These are phyloP conservation scores for Cicer chorassanicum DNA, from an alignment of 306 rosid species.

Conservation along the genomic window DNA sequence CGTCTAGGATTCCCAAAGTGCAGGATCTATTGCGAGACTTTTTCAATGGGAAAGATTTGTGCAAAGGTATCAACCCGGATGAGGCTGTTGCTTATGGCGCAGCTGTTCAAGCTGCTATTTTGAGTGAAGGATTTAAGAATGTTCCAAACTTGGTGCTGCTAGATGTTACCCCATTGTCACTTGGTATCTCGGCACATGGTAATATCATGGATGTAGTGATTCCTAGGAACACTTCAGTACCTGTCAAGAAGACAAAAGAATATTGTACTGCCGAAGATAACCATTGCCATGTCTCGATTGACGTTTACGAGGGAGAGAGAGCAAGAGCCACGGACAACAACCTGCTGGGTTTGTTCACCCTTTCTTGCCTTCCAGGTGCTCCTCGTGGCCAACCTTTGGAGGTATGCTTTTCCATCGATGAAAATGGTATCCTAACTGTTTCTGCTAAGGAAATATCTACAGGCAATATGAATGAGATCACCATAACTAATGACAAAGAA, in stretches of 20 bases:
- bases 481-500: constrained; percentile 48
- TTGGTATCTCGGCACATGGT: not conserved
- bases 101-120: constrained; percentile 11
- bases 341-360: constrained; percentile 43
- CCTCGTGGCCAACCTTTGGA: constrained; percentile 46
- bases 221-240: constrained; percentile 57
- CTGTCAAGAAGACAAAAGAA: not conserved
- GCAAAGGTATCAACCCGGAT: constrained; percentile 25
- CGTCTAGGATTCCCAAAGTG: constrained; percentile 33
- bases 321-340: constrained; percentile 50
- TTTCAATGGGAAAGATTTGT: not conserved
- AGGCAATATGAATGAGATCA: constrained; percentile 43
- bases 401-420: constrained; percentile 55
- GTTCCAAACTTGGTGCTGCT: not conserved
- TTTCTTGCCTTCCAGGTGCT: constrained; percentile 44
- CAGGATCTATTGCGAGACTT: not conserved
- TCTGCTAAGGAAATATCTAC: constrained; percentile 50
- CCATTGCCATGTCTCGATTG: constrained; percentile 21
- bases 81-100: constrained; percentile 40
- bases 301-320: constrained; percentile 63
- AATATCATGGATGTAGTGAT: constrained; percentile 46
- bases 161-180: not conserved
- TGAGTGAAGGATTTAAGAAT: not conserved
- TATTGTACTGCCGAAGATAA: constrained; percentile 42
- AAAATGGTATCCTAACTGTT: constrained; percentile 52